Evolutionary conservation across 2,329 filamentous ascomycete genomes (phyloP).

Genomic region (Dothidotthia symphoricarpi): DNA sequence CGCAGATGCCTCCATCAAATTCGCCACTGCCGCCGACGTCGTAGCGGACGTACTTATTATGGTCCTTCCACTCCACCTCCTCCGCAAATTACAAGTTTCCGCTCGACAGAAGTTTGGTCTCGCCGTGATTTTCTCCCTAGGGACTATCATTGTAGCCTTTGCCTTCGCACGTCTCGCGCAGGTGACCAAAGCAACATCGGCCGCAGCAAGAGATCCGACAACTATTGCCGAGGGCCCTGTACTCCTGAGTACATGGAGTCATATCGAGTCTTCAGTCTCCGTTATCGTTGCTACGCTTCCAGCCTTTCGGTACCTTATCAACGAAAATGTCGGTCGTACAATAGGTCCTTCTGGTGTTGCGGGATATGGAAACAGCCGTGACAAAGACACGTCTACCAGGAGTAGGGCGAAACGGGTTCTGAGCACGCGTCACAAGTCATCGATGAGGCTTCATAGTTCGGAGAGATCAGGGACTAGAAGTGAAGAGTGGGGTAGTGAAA

Average conservation of each 20-base stretch:
- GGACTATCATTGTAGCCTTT: constrained; percentile 10
- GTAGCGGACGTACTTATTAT: constrained; percentile 19
- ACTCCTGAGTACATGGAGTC: constrained; percentile 7
- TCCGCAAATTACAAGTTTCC: constrained; percentile 28
- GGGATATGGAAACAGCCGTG: no score
- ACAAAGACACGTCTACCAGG: background rate
- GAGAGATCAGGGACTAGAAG: background rate
- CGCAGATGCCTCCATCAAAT: constrained; percentile 3
- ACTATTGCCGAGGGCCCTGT: constrained; percentile 3
- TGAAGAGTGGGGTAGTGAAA: constrained; percentile 5
- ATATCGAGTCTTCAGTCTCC: constrained; percentile 7
- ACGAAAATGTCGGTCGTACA: constrained; percentile 1
- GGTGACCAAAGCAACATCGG: constrained; percentile 2
- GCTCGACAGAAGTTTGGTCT: constrained; percentile 27
- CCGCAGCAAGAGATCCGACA: background rate
- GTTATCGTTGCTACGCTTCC: constrained; percentile 8
- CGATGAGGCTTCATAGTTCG: no score
- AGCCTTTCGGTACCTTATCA: constrained; percentile 5
- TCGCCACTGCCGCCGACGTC: constrained; percentile 5
- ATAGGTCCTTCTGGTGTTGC: no score
- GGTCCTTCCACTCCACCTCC: constrained; percentile 28
- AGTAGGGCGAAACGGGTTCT: no score
- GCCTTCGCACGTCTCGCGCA: constrained; percentile 24
- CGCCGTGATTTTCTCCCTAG: constrained; percentile 28
- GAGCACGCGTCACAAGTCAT: background rate